Evolutionary conservation across 202 grass and related monocot species (phyloP).

Genomic region (Tripidium arundinaceum): DNA sequence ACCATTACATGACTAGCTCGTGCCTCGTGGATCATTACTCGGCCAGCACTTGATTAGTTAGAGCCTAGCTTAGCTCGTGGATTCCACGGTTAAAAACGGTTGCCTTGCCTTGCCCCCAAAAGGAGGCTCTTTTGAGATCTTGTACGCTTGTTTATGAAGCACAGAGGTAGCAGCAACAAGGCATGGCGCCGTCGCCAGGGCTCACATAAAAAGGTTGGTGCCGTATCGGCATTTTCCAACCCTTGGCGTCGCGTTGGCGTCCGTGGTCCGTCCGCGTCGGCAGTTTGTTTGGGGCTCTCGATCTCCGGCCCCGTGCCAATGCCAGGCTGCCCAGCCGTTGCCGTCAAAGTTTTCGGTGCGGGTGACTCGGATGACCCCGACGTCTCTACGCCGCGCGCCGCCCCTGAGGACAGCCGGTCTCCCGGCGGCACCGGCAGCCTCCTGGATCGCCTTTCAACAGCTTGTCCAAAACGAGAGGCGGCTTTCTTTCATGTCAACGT

Average conservation of each 20-base stretch:
- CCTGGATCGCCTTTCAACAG: neutral
- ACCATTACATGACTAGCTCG: neutral
- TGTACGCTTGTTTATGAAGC: neutral
- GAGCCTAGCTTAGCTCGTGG: too few species aligned
- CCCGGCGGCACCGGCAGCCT: neutral
- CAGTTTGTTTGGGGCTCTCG: neutral
- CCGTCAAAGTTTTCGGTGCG: constrained; percentile 18
- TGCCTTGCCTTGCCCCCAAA: neutral
- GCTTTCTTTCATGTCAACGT: too few species aligned
- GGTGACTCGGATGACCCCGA: constrained; percentile 42
- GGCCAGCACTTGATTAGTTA: constrained; percentile 8
- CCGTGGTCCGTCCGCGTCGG: neutral
- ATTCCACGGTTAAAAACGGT: neutral
- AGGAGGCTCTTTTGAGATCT: neutral
- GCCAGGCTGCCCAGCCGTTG: neutral
- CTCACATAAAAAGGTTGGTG: neutral
- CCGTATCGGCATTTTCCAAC: neutral
- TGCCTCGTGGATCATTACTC: neutral
- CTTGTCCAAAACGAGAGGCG: neutral
- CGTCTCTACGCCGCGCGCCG: neutral
- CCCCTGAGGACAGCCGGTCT: constrained; percentile 8
- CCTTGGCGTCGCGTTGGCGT: neutral
- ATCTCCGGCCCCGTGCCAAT: neutral
- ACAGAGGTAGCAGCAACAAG: too few species aligned
- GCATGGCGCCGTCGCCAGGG: neutral